Percentiles rank a stretch among this genome's conserved stretches.
These are phyloP conservation scores for Inonotus obliquus DNA, from an alignment of 1,284 basidiomycete genomes.

Conservation along the genomic window DNA sequence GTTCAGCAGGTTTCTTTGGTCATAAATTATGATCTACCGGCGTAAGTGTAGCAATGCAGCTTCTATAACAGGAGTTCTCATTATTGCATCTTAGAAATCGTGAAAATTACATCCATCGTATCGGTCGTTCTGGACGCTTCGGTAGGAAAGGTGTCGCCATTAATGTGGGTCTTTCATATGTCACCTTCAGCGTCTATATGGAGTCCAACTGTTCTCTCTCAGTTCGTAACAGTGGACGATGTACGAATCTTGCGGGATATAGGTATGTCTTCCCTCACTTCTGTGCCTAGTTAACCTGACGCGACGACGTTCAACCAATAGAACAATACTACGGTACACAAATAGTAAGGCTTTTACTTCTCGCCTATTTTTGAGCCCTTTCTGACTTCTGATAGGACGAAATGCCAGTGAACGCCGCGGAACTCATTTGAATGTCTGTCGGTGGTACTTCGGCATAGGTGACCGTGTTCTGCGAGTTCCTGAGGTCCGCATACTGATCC, in stretches of 20 bases:
- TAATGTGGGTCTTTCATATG: conserved; percentile 50
- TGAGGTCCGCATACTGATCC: neutral
- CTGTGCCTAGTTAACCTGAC: conserved; percentile 19
- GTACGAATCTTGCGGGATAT: conserved; percentile 89
- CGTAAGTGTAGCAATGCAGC: conserved; percentile 46
- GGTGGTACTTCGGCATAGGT: neutral
- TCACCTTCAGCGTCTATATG: neutral
- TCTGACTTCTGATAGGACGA: conserved; percentile 60
- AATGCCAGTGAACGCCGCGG: conserved; percentile 91
- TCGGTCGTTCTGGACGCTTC: conserved; percentile 93
- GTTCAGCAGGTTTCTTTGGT: conserved; percentile 98
- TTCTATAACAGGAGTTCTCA: neutral
- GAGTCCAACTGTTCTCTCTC: conserved; percentile 17
- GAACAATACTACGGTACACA: conserved; percentile 88
- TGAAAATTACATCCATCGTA: conserved; percentile 99
- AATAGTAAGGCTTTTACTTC: conserved; percentile 51
- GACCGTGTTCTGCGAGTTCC: neutral
- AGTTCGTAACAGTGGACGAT: conserved; percentile 92
- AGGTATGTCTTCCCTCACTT: conserved; percentile 39
- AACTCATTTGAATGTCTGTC: conserved; percentile 56
- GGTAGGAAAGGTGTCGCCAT: conserved; percentile 92
- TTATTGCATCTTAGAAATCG: conserved; percentile 57
- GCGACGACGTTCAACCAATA: conserved; percentile 26
- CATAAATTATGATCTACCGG: conserved; percentile 96
- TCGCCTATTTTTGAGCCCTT: conserved; percentile 14